phyloP scores from a whole-genome alignment of 805 yeast genomes.

The Nakazawaea molendinolei region DNA sequence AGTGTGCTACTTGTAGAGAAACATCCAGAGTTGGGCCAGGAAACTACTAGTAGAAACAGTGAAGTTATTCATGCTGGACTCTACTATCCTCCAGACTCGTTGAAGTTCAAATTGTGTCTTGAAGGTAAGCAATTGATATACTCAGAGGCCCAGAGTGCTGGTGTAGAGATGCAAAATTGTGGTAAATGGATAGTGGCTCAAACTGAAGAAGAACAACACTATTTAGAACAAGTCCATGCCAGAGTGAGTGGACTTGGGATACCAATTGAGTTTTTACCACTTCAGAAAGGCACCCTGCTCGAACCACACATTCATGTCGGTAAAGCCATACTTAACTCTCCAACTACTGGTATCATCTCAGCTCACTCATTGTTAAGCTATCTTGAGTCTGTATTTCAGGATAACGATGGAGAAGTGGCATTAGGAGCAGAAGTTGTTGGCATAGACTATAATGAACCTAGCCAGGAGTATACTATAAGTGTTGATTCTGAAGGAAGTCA shows the following conservation, averaged over 20 bases:
- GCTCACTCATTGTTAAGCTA: constrained; percentile 72
- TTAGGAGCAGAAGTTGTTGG: constrained; percentile 51
- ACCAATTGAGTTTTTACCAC: constrained; percentile 50
- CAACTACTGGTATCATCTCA: constrained; percentile 78
- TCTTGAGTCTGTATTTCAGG: constrained; percentile 46
- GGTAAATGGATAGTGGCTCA: constrained; percentile 92
- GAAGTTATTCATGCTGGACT: constrained; percentile 92
- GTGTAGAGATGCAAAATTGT: constrained; percentile 53
- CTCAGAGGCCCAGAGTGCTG: constrained; percentile 34
- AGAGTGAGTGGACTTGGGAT: constrained; percentile 41
- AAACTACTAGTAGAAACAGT: constrained; percentile 84
- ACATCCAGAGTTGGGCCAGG: constrained; percentile 60
- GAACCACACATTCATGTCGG: constrained; percentile 68
- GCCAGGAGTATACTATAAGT: constrained; percentile 21
- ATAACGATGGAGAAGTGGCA: constrained; percentile 57
- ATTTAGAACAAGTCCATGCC: constrained; percentile 44
- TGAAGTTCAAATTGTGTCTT: constrained; percentile 67
- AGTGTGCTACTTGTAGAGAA: constrained; percentile 65
- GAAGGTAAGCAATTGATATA: constrained; percentile 70
- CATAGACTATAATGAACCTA: constrained; percentile 22
- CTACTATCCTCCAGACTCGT: constrained; percentile 64
- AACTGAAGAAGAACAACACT: constrained; percentile 51
- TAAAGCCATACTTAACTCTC: constrained; percentile 60
- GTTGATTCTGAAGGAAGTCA: constrained; percentile 23
- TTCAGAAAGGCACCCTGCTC: constrained; percentile 32